Conservation (phyloP, 2,329 filamentous ascomycete species). For the Diplodia seriata region DNA sequence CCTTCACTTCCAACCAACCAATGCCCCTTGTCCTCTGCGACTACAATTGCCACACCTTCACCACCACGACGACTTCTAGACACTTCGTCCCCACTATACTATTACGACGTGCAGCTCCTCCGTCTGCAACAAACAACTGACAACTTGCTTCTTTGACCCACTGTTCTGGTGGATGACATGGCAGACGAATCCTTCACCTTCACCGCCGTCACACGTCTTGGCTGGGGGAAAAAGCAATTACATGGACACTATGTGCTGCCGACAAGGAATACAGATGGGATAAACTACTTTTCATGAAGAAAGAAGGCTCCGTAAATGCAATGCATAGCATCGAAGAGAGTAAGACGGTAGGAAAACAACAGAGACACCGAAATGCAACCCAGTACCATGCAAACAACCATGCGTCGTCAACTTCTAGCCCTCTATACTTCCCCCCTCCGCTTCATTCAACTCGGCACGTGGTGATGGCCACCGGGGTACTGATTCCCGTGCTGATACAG, state of each 20-base stretch:
- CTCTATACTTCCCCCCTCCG: background rate
- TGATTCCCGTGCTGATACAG: constrained; percentile 41
- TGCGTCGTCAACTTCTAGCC: background rate
- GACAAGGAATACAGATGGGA: constrained; percentile 7
- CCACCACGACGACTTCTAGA: too few species aligned
- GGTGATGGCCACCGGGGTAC: constrained; percentile 5
- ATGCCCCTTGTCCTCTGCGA: background rate
- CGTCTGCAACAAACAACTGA: background rate
- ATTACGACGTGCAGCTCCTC: background rate
- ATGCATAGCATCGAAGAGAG: background rate
- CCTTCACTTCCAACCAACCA: background rate
- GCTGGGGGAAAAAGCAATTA: background rate
- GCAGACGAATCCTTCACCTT: background rate
- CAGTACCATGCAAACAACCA: background rate
- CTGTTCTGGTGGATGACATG: background rate
- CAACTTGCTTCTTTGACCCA: background rate
- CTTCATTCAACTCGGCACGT: constrained; percentile 4
- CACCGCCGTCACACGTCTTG: background rate
- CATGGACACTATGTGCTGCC: background rate
- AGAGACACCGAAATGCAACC: constrained; percentile 3
- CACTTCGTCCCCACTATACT: background rate
- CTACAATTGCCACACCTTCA: background rate
- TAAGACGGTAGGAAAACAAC: background rate
- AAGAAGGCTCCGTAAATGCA: constrained; percentile 3
- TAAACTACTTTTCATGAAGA: background rate